Percentiles rank a stretch among this genome's conserved stretches.
Conservation (phyloP, 352 stramenopile genomes). For the Phytophthora pisi region DNA sequence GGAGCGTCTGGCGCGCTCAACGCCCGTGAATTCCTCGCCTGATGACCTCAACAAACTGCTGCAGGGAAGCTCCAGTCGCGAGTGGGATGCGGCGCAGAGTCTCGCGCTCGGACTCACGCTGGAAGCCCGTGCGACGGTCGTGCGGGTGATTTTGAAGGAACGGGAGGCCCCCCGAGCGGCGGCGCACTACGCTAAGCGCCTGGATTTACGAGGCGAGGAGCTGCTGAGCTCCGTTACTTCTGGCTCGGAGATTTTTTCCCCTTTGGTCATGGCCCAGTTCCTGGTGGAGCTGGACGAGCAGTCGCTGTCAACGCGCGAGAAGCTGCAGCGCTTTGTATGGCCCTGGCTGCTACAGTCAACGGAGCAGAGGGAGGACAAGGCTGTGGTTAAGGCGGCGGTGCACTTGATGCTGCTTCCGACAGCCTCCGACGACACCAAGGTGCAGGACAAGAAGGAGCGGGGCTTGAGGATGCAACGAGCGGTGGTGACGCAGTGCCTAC, state of each 20-base stretch:
- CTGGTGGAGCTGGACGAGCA: constrained; percentile 51
- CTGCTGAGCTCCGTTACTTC: constrained; percentile 29
- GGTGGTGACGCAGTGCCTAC: constrained; percentile 49
- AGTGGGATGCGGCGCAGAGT: constrained; percentile 70
- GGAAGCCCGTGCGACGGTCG: constrained; percentile 45
- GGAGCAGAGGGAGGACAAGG: constrained; percentile 22
- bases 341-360: constrained; percentile 51
- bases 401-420: constrained; percentile 50
- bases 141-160: constrained; percentile 46
- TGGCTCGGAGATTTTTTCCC: constrained; percentile 21
- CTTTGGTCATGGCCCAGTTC: constrained; percentile 57
- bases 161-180: constrained; percentile 52
- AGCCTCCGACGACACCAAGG: constrained; percentile 19
- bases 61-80: constrained; percentile 37
- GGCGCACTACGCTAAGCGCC: constrained; percentile 71
- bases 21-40: not conserved
- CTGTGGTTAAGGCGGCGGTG: constrained; percentile 32
- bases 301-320: constrained; percentile 37
- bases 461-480: constrained; percentile 47
- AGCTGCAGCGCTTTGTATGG: constrained; percentile 59
- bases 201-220: constrained; percentile 40
- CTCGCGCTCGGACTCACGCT: constrained; percentile 49
- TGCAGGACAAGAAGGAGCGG: constrained; percentile 36
- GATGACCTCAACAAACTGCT: constrained; percentile 35
- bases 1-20: constrained; percentile 46